phyloP scores from a whole-genome alignment of 129 eudicot genomes.

The Escallonia rubra region DNA sequence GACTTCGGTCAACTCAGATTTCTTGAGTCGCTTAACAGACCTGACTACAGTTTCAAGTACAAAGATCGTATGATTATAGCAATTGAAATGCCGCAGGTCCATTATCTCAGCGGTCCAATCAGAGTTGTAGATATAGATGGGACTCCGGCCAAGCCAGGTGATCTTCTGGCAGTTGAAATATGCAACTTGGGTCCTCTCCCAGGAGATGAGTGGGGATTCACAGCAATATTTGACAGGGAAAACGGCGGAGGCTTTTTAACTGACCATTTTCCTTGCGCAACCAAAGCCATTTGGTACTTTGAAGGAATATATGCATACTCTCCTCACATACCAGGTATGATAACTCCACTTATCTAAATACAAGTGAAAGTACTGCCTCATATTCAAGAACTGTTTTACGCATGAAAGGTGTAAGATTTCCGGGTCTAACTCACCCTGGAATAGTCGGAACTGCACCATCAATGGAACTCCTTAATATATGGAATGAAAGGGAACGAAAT shows the following conservation, averaged over 20 bases:
- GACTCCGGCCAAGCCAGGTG: slow-evolving; percentile 79
- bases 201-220: slow-evolving; percentile 98
- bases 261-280: slow-evolving; percentile 93
- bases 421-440: slow-evolving; percentile 96
- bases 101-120: slow-evolving; percentile 93
- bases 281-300: slow-evolving; percentile 97
- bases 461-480: slow-evolving; percentile 75
- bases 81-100: slow-evolving; percentile 46
- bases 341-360: background rate
- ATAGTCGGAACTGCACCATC: slow-evolving; percentile 98
- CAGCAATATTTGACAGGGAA: slow-evolving; percentile 94
- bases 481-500: slow-evolving; percentile 84
- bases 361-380: background rate
- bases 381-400: background rate
- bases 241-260: slow-evolving; percentile 98
- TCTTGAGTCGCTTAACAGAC: too few relatives aligned
- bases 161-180: slow-evolving; percentile 86
- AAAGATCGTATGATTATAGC: too few relatives aligned
- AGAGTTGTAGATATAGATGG: slow-evolving; percentile 71
- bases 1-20: too few relatives aligned
- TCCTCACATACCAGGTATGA: slow-evolving; percentile 89
- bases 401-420: slow-evolving; percentile 78
- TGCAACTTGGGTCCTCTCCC: slow-evolving; percentile 97
- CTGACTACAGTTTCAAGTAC: too few relatives aligned
- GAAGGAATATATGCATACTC: slow-evolving; percentile 98